Conservation (phyloP, 176 grass and related monocot genomes). For the Guadua angustifolia region DNA sequence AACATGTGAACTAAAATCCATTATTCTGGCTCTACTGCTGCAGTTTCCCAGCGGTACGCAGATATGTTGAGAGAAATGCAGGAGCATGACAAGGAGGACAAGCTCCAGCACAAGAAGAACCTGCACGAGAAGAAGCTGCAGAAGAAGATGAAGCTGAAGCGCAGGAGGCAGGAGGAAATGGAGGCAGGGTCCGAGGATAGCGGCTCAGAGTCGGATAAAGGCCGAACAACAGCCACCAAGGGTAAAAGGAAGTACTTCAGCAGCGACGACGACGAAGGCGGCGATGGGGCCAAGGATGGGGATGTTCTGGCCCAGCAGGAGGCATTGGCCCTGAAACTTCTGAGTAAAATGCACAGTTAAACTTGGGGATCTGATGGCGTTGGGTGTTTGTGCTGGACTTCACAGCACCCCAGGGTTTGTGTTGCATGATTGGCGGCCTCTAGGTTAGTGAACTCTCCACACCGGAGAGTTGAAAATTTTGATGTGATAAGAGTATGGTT, state of each 20-base stretch:
- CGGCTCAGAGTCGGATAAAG: conserved; percentile 54
- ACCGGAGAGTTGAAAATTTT: no score
- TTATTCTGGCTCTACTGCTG: conserved; percentile 20
- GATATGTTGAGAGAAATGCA: conserved; percentile 80
- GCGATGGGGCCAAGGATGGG: neutral
- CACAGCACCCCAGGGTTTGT: neutral
- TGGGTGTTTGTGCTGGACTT: neutral
- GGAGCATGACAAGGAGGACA: conserved; percentile 87
- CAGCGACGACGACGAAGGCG: conserved; percentile 40
- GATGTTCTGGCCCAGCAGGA: conserved; percentile 68
- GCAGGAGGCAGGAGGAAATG: conserved; percentile 58
- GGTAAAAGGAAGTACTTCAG: conserved; percentile 69
- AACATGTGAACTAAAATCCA: conserved; percentile 6
- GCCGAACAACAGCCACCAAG: conserved; percentile 20
- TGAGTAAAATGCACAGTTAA: conserved; percentile 76
- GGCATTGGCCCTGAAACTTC: conserved; percentile 74
- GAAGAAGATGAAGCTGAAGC: conserved; percentile 85
- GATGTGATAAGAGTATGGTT: no score
- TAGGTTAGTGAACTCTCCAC: no score
- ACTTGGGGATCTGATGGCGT: neutral
- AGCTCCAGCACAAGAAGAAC: conserved; percentile 65
- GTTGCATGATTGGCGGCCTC: neutral
- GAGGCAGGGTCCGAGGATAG: conserved; percentile 38
- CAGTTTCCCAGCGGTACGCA: conserved; percentile 72
- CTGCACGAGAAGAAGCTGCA: conserved; percentile 67